These are phyloP conservation scores for Sanguinoderma infundibulare DNA, from an alignment of 1,284 basidiomycete species.

Conservation along the genomic window DNA sequence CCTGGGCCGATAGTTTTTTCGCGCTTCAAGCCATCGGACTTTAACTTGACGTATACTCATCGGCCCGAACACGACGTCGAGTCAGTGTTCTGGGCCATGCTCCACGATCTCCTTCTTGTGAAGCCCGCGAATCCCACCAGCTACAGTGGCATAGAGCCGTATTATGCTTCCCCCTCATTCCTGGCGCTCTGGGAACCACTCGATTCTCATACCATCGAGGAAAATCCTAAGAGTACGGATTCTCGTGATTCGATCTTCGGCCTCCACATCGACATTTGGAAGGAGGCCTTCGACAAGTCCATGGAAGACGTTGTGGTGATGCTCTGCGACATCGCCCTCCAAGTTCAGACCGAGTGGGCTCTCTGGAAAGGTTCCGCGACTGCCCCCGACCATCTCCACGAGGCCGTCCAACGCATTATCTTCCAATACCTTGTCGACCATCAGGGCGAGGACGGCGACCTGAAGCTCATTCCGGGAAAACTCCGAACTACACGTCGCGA, in stretches of 20 bases:
- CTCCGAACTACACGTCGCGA: no score
- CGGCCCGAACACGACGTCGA: neutral
- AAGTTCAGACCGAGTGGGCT: neutral
- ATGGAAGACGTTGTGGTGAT: neutral
- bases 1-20: no score
- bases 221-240: neutral
- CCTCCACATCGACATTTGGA: neutral
- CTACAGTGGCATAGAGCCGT: neutral
- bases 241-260: neutral
- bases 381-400: neutral
- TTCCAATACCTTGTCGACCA: neutral
- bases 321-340: neutral
- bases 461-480: no score
- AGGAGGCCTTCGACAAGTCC: neutral
- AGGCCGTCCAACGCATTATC: neutral
- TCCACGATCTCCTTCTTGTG: neutral
- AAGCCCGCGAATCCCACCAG: neutral
- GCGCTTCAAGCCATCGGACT: no score
- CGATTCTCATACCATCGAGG: neutral
- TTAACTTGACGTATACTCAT: neutral
- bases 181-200: neutral
- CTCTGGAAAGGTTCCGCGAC: neutral
- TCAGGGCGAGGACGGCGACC: neutral
- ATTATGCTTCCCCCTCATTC: neutral
- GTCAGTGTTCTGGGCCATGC: neutral